These are phyloP conservation scores for Golubevia pallescens DNA, from an alignment of 1,284 basidiomycete species.

Conservation along the genomic window DNA sequence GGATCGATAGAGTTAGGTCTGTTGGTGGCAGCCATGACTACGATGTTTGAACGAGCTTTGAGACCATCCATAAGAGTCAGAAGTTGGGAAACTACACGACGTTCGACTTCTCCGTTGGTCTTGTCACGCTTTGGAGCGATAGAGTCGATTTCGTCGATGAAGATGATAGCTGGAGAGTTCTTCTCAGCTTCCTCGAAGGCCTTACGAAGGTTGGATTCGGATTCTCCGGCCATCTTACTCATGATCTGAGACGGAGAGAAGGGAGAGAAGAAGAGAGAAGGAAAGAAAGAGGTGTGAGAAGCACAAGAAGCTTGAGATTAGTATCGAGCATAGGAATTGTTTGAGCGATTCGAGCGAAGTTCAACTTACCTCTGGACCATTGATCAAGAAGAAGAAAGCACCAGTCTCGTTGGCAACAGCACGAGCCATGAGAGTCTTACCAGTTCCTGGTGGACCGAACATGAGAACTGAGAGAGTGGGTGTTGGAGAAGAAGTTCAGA, in stretches of 20 bases:
- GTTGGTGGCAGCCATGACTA: slow-evolving; percentile 99
- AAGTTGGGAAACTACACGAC: slow-evolving; percentile 96
- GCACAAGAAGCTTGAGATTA: too few relatives aligned
- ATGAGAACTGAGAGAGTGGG: slow-evolving; percentile 38
- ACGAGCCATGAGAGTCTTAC: slow-evolving; percentile 80
- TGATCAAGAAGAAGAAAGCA: slow-evolving; percentile 99
- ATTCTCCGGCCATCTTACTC: slow-evolving; percentile 99
- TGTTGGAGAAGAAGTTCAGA: background rate
- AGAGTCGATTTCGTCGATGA: slow-evolving; percentile 98
- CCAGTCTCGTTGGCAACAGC: slow-evolving; percentile 99
- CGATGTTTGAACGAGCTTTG: slow-evolving; percentile 97
- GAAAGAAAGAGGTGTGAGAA: too few relatives aligned
- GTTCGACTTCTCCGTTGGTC: slow-evolving; percentile 99
- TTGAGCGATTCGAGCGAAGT: background rate
- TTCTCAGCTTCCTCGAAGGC: slow-evolving; percentile 99
- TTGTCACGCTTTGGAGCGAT: slow-evolving; percentile 99
- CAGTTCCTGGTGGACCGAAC: slow-evolving; percentile 64
- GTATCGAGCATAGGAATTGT: too few relatives aligned
- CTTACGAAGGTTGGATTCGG: slow-evolving; percentile 94
- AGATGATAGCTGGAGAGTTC: slow-evolving; percentile 99
- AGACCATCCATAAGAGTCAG: slow-evolving; percentile 98
- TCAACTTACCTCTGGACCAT: slow-evolving; percentile 77
- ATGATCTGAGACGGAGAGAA: slow-evolving; percentile 73
- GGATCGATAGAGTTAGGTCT: slow-evolving; percentile 98
- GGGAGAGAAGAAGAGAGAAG: background rate